Base-by-base conservation (phyloP, 2,329 filamentous ascomycete species). In the Diplodia sapinea region DNA sequence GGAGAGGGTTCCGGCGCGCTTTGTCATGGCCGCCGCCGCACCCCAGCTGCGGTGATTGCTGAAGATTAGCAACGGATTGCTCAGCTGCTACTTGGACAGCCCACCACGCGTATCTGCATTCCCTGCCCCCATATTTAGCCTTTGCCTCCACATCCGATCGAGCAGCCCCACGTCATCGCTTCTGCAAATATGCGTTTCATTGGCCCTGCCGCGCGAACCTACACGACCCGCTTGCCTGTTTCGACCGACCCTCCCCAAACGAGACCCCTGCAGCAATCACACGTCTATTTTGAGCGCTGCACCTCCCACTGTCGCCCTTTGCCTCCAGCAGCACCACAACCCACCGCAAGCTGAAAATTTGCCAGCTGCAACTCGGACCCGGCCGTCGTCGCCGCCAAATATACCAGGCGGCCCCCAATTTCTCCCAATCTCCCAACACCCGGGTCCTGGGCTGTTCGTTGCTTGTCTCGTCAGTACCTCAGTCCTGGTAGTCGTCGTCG, bases 81-180 rank as follows among this genome's bases (percentile, higher is more conserved):
- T 57, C 54, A 38, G 54, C 54, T 5, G 36, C 36, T 13, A 33
- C 31, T 33, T 33, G 31, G 31, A 33, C 31, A 9, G 6, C 31
- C 31, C 31, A 33, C 31, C 31, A 7, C 31, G 31, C 50, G 50
- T 52, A 26, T 52, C 12, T 52, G 50, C 50, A 52, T 17, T 5
- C 20, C 49, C 17, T 43, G 43, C 12, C 43, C 17, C 57, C 57
- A 62, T 62, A 29, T 33, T 62, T 62, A 62, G 57, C 57, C 31
- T 17, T 4, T 20, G 15, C 56, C 38, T 12, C 57, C 6, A 13
- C 23, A 2, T 13, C 40, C 11, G 40, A 50, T 62, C 29, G 23
- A 33, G 57, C 43, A 51, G 7, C 38, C 59, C 43, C 36, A 51
- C 59, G 59, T 52, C 59, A 63, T 63, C 31, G 9, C 13, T n/a